Base-by-base conservation (phyloP, 768 basidiomycete species). In the Hericium alpestre region DNA sequence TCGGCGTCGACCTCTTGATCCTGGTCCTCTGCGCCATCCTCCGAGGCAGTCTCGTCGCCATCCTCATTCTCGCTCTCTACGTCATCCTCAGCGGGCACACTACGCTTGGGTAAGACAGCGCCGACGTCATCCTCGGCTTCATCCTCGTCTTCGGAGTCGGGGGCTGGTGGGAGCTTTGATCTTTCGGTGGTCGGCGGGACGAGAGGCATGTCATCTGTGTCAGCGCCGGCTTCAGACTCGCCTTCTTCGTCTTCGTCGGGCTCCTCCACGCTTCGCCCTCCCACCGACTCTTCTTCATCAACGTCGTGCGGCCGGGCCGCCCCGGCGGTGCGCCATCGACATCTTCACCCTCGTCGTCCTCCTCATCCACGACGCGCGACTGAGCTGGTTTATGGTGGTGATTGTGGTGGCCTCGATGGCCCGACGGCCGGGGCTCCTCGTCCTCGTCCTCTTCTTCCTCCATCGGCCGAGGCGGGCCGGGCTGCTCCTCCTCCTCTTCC, bases 171-270 rank as follows among this genome's bases (percentile, higher is more conserved):
- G 22, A 55, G 62, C 49, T 66, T 62, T 60, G 7, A 59, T 39
- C 16, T 37, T 38, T 32, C 43, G 39, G 37, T 53, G 63, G 58
- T 9, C 54, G 54, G 64, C 54, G 50, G 65, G 65, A 49, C 59
- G 41, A 61, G 64, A 37, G 72, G 73, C 22, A 71, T 70, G 13
- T 74, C 80, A 51, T 76, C 74, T 41, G 74, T 73, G 48, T 68
- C 74, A 50, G 47, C 49, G 48, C 63, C 65, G 39, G 55, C 37
- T 25, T 59, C 63, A 13, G 55, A 65, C 56, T 65, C 63, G 38
- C 51, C 65, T 15, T 67, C 68, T 3, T 60, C 59, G 16, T 54
- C 52, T 11, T 54, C 55, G 25, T 56, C 47, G 32, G 25, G 55
- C 22, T 56, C 59, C n/a, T 61, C 59, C 11, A 38, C 61, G 13